Conservation (phyloP, 1,139 yeast species). For the Suhomyces yuchorum region DNA sequence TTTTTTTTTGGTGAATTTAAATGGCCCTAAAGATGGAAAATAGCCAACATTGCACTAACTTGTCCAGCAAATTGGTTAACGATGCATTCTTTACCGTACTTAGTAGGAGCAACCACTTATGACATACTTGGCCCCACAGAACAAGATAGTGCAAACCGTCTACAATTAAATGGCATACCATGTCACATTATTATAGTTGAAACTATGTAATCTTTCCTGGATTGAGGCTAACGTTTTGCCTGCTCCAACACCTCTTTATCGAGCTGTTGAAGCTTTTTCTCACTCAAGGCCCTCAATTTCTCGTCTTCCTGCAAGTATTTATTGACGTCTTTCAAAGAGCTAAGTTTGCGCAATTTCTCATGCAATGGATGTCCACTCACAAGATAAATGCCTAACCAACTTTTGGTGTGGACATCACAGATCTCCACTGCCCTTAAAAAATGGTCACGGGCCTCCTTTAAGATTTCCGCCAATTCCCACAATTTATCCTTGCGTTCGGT, state of each 20-base stretch:
- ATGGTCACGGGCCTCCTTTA: slow-evolving; percentile 50
- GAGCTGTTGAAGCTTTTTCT: slow-evolving; percentile 25
- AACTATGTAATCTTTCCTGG: neutral
- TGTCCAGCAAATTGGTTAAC: no score
- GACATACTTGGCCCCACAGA: no score
- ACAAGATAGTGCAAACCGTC: no score
- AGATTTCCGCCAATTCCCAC: slow-evolving; percentile 20
- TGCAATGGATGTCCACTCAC: slow-evolving; percentile 30
- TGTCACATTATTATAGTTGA: neutral
- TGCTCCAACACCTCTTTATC: slow-evolving; percentile 6
- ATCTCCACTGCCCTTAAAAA: slow-evolving; percentile 75
- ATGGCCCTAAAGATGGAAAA: no score
- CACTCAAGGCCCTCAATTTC: slow-evolving; percentile 24
- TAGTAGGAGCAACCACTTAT: no score
- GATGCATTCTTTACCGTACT: no score
- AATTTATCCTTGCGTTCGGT: slow-evolving; percentile 22
- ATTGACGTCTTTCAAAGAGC: slow-evolving; percentile 23
- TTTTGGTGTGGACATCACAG: slow-evolving; percentile 65
- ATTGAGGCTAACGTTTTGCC: neutral
- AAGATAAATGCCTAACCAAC: slow-evolving; percentile 73
- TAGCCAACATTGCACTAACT: no score
- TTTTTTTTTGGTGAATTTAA: no score
- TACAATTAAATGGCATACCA: neutral
- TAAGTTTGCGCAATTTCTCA: slow-evolving; percentile 24
- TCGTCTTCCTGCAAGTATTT: slow-evolving; percentile 26